phyloP scores from a whole-genome alignment of 2,329 filamentous ascomycete species.

The Colletotrichum somersetense region DNA sequence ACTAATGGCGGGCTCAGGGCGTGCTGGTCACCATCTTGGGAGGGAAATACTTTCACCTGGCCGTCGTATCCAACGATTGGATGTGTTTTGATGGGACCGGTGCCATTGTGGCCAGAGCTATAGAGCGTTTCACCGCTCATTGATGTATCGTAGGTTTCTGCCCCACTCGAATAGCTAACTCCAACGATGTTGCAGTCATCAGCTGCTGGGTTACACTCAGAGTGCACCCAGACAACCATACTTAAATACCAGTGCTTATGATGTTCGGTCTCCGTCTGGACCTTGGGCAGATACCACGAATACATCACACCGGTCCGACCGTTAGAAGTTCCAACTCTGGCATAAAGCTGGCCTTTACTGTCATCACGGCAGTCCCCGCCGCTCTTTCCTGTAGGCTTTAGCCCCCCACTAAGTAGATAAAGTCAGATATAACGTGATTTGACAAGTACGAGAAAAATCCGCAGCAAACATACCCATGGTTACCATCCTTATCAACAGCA shows the following conservation, averaged over 20 bases:
- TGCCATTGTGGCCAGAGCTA: too few relatives aligned
- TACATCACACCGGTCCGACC: constrained; percentile 11
- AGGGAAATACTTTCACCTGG: constrained; percentile 12
- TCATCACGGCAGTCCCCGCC: constrained; percentile 10
- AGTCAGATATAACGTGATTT: background rate
- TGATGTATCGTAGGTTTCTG: constrained; percentile 11
- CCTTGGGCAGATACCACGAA: constrained; percentile 28
- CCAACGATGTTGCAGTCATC: constrained; percentile 2
- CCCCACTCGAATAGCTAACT: constrained; percentile 25
- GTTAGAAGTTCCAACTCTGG: constrained; percentile 16
- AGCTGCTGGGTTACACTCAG: background rate
- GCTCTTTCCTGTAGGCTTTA: constrained; percentile 8
- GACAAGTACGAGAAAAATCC: background rate
- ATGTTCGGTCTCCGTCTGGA: background rate
- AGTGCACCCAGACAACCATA: constrained; percentile 19
- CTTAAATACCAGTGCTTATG: constrained; percentile 25
- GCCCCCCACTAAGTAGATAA: background rate
- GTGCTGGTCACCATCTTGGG: background rate
- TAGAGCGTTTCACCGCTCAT: background rate
- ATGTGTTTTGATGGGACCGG: constrained; percentile 5
- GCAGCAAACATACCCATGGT: background rate
- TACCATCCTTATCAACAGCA: constrained; percentile 23
- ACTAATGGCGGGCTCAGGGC: constrained; percentile 19
- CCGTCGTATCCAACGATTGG: constrained; percentile 20
- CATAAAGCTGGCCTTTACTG: constrained; percentile 10